Evolutionary conservation across 164 flowering plant species (phyloP), one percentile per base, ranked within the genome.

Genomic region (Paratinospora sagittata): DNA sequence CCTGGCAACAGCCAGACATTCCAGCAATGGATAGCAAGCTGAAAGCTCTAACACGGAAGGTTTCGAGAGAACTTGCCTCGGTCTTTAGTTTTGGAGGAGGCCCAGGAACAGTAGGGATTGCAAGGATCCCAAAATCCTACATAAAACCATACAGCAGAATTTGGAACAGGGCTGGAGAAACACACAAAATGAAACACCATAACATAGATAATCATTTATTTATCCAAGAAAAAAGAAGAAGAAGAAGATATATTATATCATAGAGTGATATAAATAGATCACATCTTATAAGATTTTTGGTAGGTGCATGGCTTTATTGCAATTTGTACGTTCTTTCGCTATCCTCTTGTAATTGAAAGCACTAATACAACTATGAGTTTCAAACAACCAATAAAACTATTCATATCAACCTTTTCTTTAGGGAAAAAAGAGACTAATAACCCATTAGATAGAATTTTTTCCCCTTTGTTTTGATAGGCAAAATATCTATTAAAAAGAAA

Each of bases 1-100:
- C 98, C 95, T 91, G 97, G 76, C 98, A 91, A 75, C 85, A 87
- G 34, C 97, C 98, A 57, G 97, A 89, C 39, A 91, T 83, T 69
- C 97, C 97, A 68, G 92, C 87, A 69, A 94, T 81, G 62, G 96
- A 87, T 12, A 88, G 83, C 85, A 91, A 84, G 81, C 97, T 84
- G 69, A 87, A 94, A 55, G 97, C 96, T 73, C 82, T 83, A 26
- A 75, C 87, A 41, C 90, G 92, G 74, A 86, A 88, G 34, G 52
- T 70, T 71, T 91, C 97, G 63, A 92, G 78, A 21, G 78, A 6
- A 23, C 73, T 58, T 24, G 84, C 76, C 58, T 88, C 86, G 14
- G 86, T 87, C 49, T 81, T 85, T 37, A 90, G 84, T 79, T 88
- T 86, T 39, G 95, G 94, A 45, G 97, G 97, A 71, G 91, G 88